Evolutionary conservation across 2,329 filamentous ascomycete genomes (phyloP), one percentile per base, ranked within the genome.

Genomic region (Hortaea werneckii): DNA sequence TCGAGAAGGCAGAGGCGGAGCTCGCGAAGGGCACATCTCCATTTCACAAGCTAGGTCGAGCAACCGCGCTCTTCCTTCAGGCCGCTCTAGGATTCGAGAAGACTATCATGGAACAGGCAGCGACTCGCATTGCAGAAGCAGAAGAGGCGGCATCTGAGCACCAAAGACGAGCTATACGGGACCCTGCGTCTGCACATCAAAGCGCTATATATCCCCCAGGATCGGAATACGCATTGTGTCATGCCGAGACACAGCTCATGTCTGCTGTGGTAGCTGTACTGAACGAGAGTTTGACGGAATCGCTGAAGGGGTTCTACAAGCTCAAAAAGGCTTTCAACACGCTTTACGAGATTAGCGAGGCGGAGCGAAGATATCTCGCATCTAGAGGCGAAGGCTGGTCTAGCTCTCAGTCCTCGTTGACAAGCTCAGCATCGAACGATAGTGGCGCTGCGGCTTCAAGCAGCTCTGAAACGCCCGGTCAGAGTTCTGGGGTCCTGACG

Each of bases 31-130:
- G 85, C 39, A 76, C 77, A 54, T 95, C 89, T 5, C 79, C 86
- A n/a, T 96, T 94, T 61, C 92, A 98, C 66, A 79, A 80, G 70
- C 75, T 96, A 30, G 89, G 87, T 29, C 74, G 82, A 54, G 84
- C 87, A 43, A 81, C 95, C 30, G 81, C 88, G 13, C 80, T 79
- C 39, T 96, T 96, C 63, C 82, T 96, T 66, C 77, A 82, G 55
- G 88, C 89, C 12, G 83, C 92, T 2, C 70, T 96, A 1, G 89
- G 89, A 1, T 92, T 95, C 58, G 92, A 96, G 67, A 89, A 94
- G 65, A 82, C 92, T 3, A 76, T 94, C 54, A 92, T 96, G 83
- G 80, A 79, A 46, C 81, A 94, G 77, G 87, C 92, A 20, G 79
- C 80, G 10, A 75, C 79, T 27, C 76, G 79, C 41, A 74, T 98